Conservation (phyloP, 495 filamentous ascomycete species). For the Penicillium cosmopolitanum region DNA sequence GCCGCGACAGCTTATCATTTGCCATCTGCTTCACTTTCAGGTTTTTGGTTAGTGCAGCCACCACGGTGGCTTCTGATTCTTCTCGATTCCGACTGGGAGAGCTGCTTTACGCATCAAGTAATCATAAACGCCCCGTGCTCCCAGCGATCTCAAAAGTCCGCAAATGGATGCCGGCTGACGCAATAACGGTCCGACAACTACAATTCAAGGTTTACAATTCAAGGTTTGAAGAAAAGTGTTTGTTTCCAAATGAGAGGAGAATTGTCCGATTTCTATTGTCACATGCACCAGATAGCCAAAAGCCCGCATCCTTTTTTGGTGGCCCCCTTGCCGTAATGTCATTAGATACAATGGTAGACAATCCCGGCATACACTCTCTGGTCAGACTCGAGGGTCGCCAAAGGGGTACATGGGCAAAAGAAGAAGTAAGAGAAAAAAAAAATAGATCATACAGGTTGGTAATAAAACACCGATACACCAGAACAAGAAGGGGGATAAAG, state of each 20-base stretch:
- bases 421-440: constrained; percentile 26
- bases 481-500: constrained; percentile 31
- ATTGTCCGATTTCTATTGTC: constrained; percentile 52
- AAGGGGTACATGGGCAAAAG: constrained; percentile 42
- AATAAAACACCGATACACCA: constrained; percentile 47
- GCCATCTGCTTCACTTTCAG: constrained; percentile 11
- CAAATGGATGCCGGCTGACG: constrained; percentile 1
- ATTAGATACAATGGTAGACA: constrained; percentile 52
- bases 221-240: constrained; percentile 12
- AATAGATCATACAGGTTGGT: constrained; percentile 35
- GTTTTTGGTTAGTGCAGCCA: background rate
- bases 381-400: constrained; percentile 1
- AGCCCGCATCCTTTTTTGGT: constrained; percentile 45
- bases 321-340: constrained; percentile 49
- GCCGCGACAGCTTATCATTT: constrained; percentile 11
- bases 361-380: constrained; percentile 33
- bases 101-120: background rate
- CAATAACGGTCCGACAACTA: constrained; percentile 13
- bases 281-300: constrained; percentile 47
- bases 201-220: background rate
- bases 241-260: constrained; percentile 48
- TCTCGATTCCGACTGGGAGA: background rate
- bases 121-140: constrained; percentile 9
- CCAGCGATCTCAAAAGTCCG: background rate
- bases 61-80: background rate